These are phyloP conservation scores for Smallanthus sonchifolius DNA, from an alignment of 129 eudicot species.

Conservation along the genomic window DNA sequence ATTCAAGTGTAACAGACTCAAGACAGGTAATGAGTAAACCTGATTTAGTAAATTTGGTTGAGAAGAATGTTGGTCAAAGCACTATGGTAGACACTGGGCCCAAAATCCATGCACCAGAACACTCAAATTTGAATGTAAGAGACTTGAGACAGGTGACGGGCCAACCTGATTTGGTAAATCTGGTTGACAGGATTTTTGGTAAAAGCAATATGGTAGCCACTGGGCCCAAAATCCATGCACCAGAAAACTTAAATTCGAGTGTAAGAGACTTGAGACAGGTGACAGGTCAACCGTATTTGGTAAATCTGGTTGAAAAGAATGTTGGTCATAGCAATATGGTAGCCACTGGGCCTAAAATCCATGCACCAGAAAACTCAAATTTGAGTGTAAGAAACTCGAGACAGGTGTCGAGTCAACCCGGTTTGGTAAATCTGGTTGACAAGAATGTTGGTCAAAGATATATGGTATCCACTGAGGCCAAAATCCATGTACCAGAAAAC, in stretches of 20 bases:
- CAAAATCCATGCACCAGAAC: constrained; percentile 15
- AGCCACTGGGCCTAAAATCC: constrained; percentile 27
- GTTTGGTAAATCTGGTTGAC: background rate
- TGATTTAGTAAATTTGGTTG: background rate
- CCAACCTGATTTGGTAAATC: background rate
- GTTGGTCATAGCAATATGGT: constrained; percentile 5
- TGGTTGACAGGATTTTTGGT: background rate
- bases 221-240: background rate
- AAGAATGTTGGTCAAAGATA: constrained; percentile 6
- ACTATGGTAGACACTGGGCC: constrained; percentile 18
- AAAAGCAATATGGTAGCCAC: constrained; percentile 9
- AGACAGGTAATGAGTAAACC: background rate
- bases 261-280: background rate
- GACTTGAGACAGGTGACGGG: background rate
- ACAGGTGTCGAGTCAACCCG: background rate
- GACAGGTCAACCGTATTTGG: background rate
- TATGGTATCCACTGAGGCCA: background rate
- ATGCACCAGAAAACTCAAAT: background rate
- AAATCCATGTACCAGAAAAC: background rate
- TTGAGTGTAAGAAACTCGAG: background rate
- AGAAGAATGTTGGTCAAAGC: constrained; percentile 3
- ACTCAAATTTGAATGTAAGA: background rate
- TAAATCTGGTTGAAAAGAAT: background rate
- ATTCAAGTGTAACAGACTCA: background rate
- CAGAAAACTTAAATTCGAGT: background rate